Base-by-base conservation (phyloP, 352 stramenopile genomes). In the Globisporangium lucens region DNA sequence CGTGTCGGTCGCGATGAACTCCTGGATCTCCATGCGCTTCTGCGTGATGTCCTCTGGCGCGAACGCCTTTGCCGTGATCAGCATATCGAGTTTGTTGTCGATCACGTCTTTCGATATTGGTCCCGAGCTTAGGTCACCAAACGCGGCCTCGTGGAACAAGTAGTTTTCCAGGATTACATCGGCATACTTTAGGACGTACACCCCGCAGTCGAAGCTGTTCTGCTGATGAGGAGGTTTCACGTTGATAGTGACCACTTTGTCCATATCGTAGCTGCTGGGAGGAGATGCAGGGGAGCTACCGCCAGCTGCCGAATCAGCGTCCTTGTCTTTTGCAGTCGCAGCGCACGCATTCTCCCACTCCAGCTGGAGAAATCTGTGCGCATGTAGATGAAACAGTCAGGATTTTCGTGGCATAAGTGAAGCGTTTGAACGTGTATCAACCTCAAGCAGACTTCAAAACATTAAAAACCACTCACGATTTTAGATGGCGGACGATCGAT, bases 181-280 rank as follows among this genome's bases (percentile, higher is more conserved):
- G 8, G 78, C 82, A 29, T 85, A 82, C 66, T 87, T 85, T 30
- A 92, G 56, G 43, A 89, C 74, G 63, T 87, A 91, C 27, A 90
- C 84, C 15, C 85, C 80, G 46, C 78, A 92, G 55, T 91, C 83
- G 51, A 82, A 89, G 56, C 71, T 75, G 61, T 93, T 91, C 24
- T 87, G 73, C 64, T 93, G 83, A 27, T 69, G 71, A 46, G 85
- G 82, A 1, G 70, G 63, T 41, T 84, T 75, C n/a, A 87, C 74
- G 6, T 70, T 69, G 27, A 83, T 43, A 4, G 65, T 49, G 43
- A 74, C 22, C 41, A 89, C 80, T 10, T 64, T 70, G 20, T 80
- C 77, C 46, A 75, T 20, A 55, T 66, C 70, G 70, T 80, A 91
- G 38, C 58, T 63, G 38, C 24, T 29, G 13, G 46, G 27, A 4